Percentiles rank a stretch among this genome's conserved stretches.
These are phyloP conservation scores for Botrytis tulipae DNA, from an alignment of 2,329 filamentous ascomycete genomes.

Conservation along the genomic window DNA sequence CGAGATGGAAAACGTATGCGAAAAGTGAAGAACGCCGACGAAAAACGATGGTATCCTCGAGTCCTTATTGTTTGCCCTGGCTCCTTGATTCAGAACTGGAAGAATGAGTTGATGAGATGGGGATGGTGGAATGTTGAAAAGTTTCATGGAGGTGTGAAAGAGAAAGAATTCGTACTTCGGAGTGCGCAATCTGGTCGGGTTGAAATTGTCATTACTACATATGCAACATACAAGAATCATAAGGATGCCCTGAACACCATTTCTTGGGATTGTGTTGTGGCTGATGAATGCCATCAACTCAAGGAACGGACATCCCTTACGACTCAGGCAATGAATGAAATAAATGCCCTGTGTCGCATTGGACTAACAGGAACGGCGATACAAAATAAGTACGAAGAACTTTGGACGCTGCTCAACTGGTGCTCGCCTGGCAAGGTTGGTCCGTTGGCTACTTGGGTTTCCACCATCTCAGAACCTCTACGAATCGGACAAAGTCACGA, in stretches of 20 bases:
- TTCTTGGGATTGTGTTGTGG: conserved; percentile 90
- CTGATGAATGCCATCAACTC: conserved; percentile 88
- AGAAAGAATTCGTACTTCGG: conserved; percentile 69
- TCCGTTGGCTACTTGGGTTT: conserved; percentile 71
- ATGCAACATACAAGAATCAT: conserved; percentile 82
- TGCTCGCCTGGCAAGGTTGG: conserved; percentile 78
- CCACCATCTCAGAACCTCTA: conserved; percentile 73
- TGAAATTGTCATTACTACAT: conserved; percentile 94
- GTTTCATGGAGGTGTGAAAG: conserved; percentile 68
- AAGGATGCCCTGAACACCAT: conserved; percentile 74
- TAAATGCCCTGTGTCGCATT: conserved; percentile 90
- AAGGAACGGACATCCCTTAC: conserved; percentile 77
- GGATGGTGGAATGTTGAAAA: conserved; percentile 91
- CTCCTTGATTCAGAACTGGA: conserved; percentile 87
- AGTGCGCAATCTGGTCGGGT: conserved; percentile 72
- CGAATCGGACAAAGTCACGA: conserved; percentile 83
- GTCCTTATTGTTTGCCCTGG: conserved; percentile 87
- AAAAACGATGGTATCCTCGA: conserved; percentile 72
- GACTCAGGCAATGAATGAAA: conserved; percentile 81
- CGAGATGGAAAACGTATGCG: conserved; percentile 84
- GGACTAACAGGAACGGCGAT: conserved; percentile 94
- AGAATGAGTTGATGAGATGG: conserved; percentile 81
- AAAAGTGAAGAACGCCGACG: conserved; percentile 66
- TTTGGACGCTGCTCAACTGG: conserved; percentile 97
- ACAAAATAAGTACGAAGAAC: conserved; percentile 95